Conservation (phyloP, 2,329 filamentous ascomycete species). For the Cadophora malorum region DNA sequence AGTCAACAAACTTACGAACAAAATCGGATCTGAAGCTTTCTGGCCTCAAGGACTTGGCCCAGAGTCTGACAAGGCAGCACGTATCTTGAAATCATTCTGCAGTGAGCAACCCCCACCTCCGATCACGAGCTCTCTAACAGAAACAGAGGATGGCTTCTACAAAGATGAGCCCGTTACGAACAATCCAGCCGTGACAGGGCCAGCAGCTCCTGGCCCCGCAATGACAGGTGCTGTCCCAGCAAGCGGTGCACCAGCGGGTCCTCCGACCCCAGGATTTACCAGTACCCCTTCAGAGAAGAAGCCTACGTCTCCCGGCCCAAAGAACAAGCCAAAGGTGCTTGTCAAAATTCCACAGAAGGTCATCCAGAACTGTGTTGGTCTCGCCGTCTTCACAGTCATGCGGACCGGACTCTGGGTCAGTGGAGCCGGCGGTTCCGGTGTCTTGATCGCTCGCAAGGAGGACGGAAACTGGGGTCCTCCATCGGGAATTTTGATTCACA, state of each 20-base stretch:
- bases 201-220: neutral
- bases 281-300: neutral
- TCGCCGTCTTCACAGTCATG: constrained; percentile 96
- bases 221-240: neutral
- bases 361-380: constrained; percentile 85
- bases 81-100: constrained; percentile 89
- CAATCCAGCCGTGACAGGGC: constrained; percentile 27
- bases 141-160: constrained; percentile 70
- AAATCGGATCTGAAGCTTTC: constrained; percentile 80
- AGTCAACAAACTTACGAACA: constrained; percentile 82
- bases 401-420: constrained; percentile 90
- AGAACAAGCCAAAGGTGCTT: constrained; percentile 62
- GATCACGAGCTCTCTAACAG: constrained; percentile 19
- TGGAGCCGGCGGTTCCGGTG: constrained; percentile 87
- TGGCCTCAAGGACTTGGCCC: constrained; percentile 85
- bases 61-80: constrained; percentile 88
- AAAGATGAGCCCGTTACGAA: constrained; percentile 50
- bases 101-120: constrained; percentile 58
- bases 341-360: constrained; percentile 89
- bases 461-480: constrained; percentile 93
- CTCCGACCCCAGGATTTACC: neutral
- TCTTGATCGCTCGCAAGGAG: constrained; percentile 80
- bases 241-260: neutral
- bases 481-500: constrained; percentile 88
- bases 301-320: constrained; percentile 43